Conservation (phyloP, 2,329 filamentous ascomycete genomes). For the Colletotrichum noveboracense region DNA sequence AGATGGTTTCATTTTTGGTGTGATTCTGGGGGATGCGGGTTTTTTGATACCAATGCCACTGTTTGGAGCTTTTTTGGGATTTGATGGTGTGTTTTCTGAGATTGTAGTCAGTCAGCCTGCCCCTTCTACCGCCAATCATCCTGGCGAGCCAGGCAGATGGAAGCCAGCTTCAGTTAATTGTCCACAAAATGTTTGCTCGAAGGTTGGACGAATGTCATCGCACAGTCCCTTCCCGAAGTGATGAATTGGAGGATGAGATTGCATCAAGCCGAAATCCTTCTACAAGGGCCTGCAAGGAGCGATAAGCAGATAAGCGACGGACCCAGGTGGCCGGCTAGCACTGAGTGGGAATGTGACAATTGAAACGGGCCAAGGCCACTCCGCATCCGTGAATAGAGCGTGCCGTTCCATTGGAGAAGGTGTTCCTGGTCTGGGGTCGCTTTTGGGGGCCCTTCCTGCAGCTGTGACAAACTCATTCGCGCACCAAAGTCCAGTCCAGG, state of each 20-base stretch:
- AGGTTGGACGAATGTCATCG: background rate
- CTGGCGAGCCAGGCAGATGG: background rate
- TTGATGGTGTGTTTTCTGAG: background rate
- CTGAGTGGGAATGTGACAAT: slow-evolving; percentile 1
- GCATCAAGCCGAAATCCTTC: background rate
- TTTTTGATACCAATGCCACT: background rate
- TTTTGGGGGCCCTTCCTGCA: background rate
- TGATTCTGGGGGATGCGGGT: background rate
- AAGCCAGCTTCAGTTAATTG: background rate
- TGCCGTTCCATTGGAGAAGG: background rate
- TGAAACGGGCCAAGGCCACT: slow-evolving; percentile 10
- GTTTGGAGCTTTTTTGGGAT: background rate
- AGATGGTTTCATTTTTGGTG: background rate
- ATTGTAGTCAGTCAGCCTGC: background rate
- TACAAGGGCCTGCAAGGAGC: background rate
- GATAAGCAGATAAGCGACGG: background rate
- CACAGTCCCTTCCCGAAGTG: background rate
- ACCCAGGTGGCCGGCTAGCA: background rate
- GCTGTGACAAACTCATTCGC: background rate
- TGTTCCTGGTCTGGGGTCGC: background rate
- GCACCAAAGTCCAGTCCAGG: background rate
- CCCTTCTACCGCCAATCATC: background rate
- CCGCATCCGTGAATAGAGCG: slow-evolving; percentile 4
- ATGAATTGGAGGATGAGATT: background rate
- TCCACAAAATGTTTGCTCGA: background rate